Conservation (phyloP, 768 basidiomycete genomes). For the Mycena sanguinolenta region DNA sequence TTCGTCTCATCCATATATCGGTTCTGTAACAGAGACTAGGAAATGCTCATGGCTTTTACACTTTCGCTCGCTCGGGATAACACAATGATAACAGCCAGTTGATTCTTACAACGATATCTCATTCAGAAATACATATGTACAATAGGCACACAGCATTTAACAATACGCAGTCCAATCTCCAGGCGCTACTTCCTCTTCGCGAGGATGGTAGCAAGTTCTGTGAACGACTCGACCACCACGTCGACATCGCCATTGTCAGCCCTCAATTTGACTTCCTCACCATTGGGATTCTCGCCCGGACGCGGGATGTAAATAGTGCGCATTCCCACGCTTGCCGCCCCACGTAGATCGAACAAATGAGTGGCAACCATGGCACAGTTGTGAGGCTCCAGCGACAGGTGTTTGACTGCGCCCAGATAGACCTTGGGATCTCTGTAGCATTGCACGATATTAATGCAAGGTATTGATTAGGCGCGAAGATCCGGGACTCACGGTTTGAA, state of each 20-base stretch:
- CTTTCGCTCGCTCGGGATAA: too few relatives aligned
- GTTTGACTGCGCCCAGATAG: constrained; percentile 63
- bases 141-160: too few relatives aligned
- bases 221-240: constrained; percentile 64
- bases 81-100: too few relatives aligned
- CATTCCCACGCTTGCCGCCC: constrained; percentile 65
- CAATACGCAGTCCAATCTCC: neutral
- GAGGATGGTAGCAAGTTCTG: constrained; percentile 55
- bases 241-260: constrained; percentile 72
- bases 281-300: constrained; percentile 56
- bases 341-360: constrained; percentile 69
- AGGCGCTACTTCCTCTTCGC: neutral
- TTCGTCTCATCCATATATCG: too few relatives aligned
- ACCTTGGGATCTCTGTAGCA: constrained; percentile 61
- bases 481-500: constrained; percentile 71
- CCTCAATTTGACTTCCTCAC: constrained; percentile 54
- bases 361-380: constrained; percentile 76
- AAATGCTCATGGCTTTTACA: too few relatives aligned
- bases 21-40: too few relatives aligned
- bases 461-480: neutral
- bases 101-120: too few relatives aligned
- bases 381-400: constrained; percentile 63
- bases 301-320: constrained; percentile 72
- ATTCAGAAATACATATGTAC: too few relatives aligned
- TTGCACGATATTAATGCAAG: neutral